phyloP scores from a whole-genome alignment of 768 basidiomycete species.

The Macrocybe gigantea region DNA sequence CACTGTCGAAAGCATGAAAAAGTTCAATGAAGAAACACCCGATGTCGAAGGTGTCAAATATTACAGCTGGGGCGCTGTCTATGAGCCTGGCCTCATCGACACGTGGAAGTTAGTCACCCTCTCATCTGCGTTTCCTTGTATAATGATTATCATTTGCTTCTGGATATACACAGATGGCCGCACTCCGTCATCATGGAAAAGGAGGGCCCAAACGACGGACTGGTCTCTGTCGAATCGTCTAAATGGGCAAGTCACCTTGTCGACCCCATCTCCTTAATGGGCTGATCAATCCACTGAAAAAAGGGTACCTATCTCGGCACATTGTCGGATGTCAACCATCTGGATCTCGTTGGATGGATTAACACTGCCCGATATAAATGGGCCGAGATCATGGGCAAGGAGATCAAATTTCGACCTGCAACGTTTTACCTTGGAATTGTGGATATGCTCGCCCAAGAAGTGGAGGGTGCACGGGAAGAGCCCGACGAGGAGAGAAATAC shows the following conservation, averaged over 20 bases:
- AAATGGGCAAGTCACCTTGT: conserved; percentile 55
- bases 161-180: conserved; percentile 39
- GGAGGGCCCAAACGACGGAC: conserved; percentile 92
- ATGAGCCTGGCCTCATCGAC: conserved; percentile 86
- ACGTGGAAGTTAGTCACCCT: conserved; percentile 59
- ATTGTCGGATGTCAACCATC: conserved; percentile 82
- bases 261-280: neutral
- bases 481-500: conserved; percentile 8
- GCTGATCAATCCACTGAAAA: neutral
- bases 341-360: conserved; percentile 92
- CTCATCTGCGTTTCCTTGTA: conserved; percentile 7
- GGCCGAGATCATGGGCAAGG: conserved; percentile 82
- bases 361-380: conserved; percentile 85
- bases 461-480: conserved; percentile 41
- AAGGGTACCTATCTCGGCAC: conserved; percentile 96
- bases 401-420: conserved; percentile 87
- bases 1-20: conserved; percentile 77
- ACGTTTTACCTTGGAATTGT: conserved; percentile 86
- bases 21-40: conserved; percentile 84
- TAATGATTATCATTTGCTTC: conserved; percentile 9
- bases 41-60: conserved; percentile 78
- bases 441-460: conserved; percentile 71
- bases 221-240: conserved; percentile 83
- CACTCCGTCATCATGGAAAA: conserved; percentile 78
- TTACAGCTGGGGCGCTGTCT: conserved; percentile 93